These are phyloP conservation scores for Pichia kudriavzevii DNA, from an alignment of 1,139 yeast genomes.

Conservation along the genomic window DNA sequence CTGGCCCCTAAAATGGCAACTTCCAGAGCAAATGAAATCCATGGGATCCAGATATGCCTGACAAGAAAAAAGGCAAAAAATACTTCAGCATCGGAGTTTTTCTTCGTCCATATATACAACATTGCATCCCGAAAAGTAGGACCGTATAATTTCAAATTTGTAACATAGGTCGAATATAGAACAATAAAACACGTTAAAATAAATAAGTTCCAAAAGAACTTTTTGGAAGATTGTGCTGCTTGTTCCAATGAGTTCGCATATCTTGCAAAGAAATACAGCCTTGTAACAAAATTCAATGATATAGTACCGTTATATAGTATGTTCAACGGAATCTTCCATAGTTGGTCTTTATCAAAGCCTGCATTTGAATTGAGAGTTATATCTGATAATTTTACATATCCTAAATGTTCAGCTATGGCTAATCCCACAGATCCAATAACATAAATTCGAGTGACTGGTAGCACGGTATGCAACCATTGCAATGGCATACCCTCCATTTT, in stretches of 20 bases:
- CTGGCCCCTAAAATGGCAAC: conserved; percentile 1
- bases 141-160: conserved; percentile 31
- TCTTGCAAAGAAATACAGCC: conserved; percentile 32
- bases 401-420: conserved; percentile 29
- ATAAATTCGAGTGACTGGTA: conserved; percentile 33
- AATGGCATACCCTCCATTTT: conserved; percentile 30
- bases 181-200: conserved; percentile 27
- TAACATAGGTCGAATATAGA: conserved; percentile 27
- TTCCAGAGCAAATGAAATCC: conserved; percentile 24
- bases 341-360: not conserved
- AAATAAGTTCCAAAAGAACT: conserved; percentile 35
- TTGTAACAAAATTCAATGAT: conserved; percentile 31
- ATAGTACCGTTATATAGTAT: conserved; percentile 33
- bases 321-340: conserved; percentile 10
- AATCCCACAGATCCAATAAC: conserved; percentile 26
- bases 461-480: conserved; percentile 33
- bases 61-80: conserved; percentile 5
- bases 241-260: conserved; percentile 37
- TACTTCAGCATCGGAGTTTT: conserved; percentile 34
- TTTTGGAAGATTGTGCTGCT: conserved; percentile 29
- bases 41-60: conserved; percentile 31
- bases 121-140: conserved; percentile 32
- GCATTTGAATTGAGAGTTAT: conserved; percentile 2
- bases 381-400: conserved; percentile 22
- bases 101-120: conserved; percentile 39